A percentile compares a stretch with the other conserved stretches of the same genome.
Conservation (phyloP, 1,284 basidiomycete species). For the Chalciporus sp. region DNA sequence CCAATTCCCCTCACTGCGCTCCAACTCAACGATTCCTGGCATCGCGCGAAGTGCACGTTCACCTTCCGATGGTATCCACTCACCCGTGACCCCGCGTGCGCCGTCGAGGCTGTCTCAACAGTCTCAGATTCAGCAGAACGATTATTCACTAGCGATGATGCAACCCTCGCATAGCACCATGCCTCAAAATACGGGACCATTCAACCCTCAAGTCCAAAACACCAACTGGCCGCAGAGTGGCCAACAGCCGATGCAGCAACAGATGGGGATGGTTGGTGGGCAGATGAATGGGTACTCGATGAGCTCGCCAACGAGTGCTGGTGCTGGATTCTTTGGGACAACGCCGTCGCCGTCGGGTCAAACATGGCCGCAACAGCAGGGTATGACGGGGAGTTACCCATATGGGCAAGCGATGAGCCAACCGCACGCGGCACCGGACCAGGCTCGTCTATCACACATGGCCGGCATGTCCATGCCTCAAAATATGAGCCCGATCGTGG, state of each 20-base stretch:
- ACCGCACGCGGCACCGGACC: slow-evolving; percentile 31
- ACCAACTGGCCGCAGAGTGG: slow-evolving; percentile 36
- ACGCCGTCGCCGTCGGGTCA: slow-evolving; percentile 37
- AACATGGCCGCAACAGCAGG: slow-evolving; percentile 35
- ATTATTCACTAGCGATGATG: slow-evolving; percentile 40
- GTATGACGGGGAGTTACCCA: slow-evolving; percentile 39
- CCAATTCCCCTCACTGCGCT: slow-evolving; percentile 47
- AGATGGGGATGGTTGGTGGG: slow-evolving; percentile 33
- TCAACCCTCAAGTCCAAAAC: slow-evolving; percentile 33
- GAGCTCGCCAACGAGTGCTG: slow-evolving; percentile 41
- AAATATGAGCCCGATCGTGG: slow-evolving; percentile 38
- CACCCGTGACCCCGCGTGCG: slow-evolving; percentile 58
- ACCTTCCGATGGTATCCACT: slow-evolving; percentile 61
- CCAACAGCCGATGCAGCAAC: slow-evolving; percentile 40
- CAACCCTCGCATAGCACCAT: slow-evolving; percentile 32
- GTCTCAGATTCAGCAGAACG: slow-evolving; percentile 38
- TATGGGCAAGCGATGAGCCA: slow-evolving; percentile 35
- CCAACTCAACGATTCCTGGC: slow-evolving; percentile 63
- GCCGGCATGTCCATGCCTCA: slow-evolving; percentile 42
- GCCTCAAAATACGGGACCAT: slow-evolving; percentile 27
- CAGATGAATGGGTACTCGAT: slow-evolving; percentile 46
- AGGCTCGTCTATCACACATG: slow-evolving; percentile 42
- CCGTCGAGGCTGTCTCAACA: slow-evolving; percentile 41
- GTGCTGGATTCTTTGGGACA: slow-evolving; percentile 38
- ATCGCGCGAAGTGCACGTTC: slow-evolving; percentile 72